Percentiles rank a stretch among this genome's conserved stretches.
These are phyloP conservation scores for Pythium grandisporangium DNA, from an alignment of 352 stramenopile species.

Conservation along the genomic window DNA sequence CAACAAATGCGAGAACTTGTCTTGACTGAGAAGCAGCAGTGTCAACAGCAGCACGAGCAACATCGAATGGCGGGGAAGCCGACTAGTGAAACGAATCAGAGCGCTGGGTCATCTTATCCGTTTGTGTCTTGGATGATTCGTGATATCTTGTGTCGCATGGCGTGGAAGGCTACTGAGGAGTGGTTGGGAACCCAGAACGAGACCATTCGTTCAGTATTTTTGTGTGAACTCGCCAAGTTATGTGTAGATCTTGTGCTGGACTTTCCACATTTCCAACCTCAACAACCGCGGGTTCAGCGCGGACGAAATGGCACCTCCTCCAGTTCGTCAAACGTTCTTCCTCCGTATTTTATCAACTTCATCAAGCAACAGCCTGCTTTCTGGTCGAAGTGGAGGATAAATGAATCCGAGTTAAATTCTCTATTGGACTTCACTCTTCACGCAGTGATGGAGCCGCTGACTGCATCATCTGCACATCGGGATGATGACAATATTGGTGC, in stretches of 20 bases:
- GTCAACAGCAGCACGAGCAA: too few relatives aligned
- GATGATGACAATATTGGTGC: background rate
- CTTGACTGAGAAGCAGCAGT: constrained; percentile 47
- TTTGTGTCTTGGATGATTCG: constrained; percentile 82
- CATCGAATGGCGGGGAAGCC: too few relatives aligned
- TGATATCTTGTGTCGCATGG: constrained; percentile 70
- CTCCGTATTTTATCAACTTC: constrained; percentile 83
- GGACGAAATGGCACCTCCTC: constrained; percentile 13
- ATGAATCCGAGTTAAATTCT: constrained; percentile 34
- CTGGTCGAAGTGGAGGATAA: constrained; percentile 73
- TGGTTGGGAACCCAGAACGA: constrained; percentile 57
- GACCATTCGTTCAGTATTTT: constrained; percentile 46
- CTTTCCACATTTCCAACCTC: constrained; percentile 55
- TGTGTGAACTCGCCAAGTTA: constrained; percentile 63
- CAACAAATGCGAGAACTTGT: constrained; percentile 78
- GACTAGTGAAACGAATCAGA: too few relatives aligned
- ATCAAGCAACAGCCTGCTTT: constrained; percentile 68
- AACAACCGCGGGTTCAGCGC: constrained; percentile 15
- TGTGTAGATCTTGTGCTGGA: constrained; percentile 73
- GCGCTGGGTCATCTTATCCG: constrained; percentile 55
- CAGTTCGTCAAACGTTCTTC: constrained; percentile 53
- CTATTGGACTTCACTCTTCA: constrained; percentile 52
- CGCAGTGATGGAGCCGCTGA: constrained; percentile 45
- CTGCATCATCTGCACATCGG: constrained; percentile 5
- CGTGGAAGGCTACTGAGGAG: constrained; percentile 65